A percentile compares a stretch with the other conserved stretches of the same genome.
These are phyloP conservation scores for Tricholoma furcatifolium DNA, from an alignment of 768 basidiomycete genomes.

Conservation along the genomic window DNA sequence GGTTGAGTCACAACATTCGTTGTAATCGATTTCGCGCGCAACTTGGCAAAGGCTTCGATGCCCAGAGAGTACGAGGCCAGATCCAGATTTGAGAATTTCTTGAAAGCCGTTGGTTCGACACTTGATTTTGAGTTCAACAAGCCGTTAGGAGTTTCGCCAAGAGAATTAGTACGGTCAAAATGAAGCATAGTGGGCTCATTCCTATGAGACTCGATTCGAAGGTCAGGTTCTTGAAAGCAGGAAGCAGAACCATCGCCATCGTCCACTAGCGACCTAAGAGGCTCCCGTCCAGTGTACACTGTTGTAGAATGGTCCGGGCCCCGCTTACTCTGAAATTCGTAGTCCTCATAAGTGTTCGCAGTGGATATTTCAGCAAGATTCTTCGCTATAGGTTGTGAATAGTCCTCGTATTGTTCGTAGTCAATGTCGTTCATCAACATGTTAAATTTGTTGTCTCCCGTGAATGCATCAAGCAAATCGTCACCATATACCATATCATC, in stretches of 20 bases:
- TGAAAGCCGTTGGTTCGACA: not conserved
- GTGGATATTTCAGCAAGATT: not conserved
- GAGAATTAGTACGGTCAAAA: no score
- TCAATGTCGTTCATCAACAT: not conserved
- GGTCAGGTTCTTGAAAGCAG: no score
- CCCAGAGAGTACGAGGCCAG: constrained; percentile 26
- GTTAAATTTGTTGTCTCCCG: not conserved
- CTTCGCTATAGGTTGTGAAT: not conserved
- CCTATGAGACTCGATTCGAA: no score
- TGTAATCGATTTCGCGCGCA: constrained; percentile 37
- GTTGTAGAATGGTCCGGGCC: no score
- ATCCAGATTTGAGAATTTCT: not conserved
- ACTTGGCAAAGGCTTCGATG: constrained; percentile 35
- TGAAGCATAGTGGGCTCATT: no score
- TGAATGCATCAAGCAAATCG: not conserved
- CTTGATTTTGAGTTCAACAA: not conserved
- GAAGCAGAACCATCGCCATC: no score
- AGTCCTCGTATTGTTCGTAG: not conserved
- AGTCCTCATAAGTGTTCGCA: not conserved
- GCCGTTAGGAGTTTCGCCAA: not conserved
- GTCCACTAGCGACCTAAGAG: no score
- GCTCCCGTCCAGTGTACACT: no score
- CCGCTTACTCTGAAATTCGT: not conserved
- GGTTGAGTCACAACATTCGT: not conserved
- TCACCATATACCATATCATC: not conserved